A percentile compares a stretch with the other conserved stretches of the same genome.
Evolutionary conservation across 1,139 yeast genomes (phyloP).

Genomic region (Debaryomyces sp.): DNA sequence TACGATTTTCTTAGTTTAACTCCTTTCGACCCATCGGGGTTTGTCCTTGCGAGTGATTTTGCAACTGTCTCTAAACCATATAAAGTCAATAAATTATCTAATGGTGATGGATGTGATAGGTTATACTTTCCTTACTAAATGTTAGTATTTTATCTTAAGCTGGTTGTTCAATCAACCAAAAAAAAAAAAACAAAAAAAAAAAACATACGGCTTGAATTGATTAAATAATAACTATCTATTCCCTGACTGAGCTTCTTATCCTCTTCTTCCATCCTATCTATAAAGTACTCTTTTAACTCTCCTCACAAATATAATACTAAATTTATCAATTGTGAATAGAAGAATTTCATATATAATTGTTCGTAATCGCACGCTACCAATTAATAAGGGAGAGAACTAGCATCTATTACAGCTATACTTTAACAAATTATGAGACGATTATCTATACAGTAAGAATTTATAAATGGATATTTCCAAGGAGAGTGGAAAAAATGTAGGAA

Average conservation of each 20-base stretch:
- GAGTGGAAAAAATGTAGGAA: background rate
- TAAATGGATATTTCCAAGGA: background rate
- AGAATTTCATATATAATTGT: background rate
- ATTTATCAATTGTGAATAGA: background rate
- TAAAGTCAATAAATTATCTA: constrained; percentile 66
- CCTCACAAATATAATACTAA: background rate
- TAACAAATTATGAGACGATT: constrained; percentile 3
- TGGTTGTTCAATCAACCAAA: background rate
- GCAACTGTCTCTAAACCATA: constrained; percentile 74
- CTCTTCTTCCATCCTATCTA: constrained; percentile 5
- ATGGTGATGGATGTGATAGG: constrained; percentile 66
- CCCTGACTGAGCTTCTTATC: constrained; percentile 11
- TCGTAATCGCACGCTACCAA: background rate
- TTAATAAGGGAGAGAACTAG: background rate
- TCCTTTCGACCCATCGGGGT: constrained; percentile 86
- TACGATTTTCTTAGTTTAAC: constrained; percentile 91
- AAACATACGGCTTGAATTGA: constrained; percentile 27
- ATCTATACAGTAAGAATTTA: constrained; percentile 5
- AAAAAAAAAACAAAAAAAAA: too few species aligned
- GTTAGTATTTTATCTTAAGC: constrained; percentile 13
- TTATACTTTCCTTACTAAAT: constrained; percentile 35
- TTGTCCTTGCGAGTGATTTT: constrained; percentile 81
- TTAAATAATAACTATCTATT: constrained; percentile 23
- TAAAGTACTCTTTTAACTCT: background rate
- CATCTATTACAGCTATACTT: background rate